Base-by-base conservation (phyloP, 495 filamentous ascomycete genomes). In the Neurospora tetraspora region DNA sequence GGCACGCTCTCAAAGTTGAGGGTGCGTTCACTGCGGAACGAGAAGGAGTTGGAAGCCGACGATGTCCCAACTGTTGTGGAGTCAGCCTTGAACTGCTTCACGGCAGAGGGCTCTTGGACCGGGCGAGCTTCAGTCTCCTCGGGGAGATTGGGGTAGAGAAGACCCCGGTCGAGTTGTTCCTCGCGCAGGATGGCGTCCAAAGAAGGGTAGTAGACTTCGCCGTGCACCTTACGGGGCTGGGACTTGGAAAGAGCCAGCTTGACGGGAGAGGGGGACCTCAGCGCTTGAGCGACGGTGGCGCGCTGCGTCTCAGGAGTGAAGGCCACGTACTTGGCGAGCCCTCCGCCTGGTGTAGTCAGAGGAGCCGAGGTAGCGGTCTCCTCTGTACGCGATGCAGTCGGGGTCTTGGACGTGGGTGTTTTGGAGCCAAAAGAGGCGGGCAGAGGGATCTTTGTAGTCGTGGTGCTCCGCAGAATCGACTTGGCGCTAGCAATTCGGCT, bases 21-120 rank as follows among this genome's bases (percentile, higher is more conserved):
- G 2, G 85, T 88, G 75, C 86, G 84, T 68, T 89, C 87, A 73
- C 82, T 85, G 31, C 87, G 84, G 84, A 90, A 90, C 0, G 88
- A 88, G 73, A 90, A 90, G 20, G 83, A 85, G 68, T 85, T 83
- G 10, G 89, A 85, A 18, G 80, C 81, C 7, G 83, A 77, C 6
- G 82, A 76, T 45, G 79, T 78, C 8, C 18, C 53, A 3, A 65
- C 53, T 34, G 53, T 65, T 65, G 53, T 65, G 18, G 75, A 59
- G 42, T 73, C 71, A 3, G 79, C 75, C 42, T 81, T 82, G 47
- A 77, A 76, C 53, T 65, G 53, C 53, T 65, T 65, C 3, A 65
- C 14, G 14, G 14, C 53, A 36, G 53, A 65, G 2, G 78, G 47
- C 31, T 78, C 40, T 31, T 78, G 73, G 5, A 73, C 69, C 6